Base-by-base conservation (phyloP, 495 filamentous ascomycete genomes). In the Cercophora scortea region DNA sequence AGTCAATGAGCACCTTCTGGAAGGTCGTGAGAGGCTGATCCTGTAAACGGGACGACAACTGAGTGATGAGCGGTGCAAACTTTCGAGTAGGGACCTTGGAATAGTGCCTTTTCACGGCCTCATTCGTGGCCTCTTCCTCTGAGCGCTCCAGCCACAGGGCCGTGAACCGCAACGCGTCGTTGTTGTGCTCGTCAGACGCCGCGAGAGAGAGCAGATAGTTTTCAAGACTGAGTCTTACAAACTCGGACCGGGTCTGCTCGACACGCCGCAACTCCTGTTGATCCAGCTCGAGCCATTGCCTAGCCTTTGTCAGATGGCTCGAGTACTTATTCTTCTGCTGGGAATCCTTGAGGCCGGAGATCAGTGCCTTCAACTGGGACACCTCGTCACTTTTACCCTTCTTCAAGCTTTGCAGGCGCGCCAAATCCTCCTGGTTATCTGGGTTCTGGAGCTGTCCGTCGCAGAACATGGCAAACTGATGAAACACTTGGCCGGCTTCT, bases 381-480 rank as follows among this genome's bases (percentile, higher is more conserved):
- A 95, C 78, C 65, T 96, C 89, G 43, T 80, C 78, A 57, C 84
- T 82, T 66, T 96, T 95, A 47, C 83, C 85, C 57, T 89, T 76
- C 57, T 85, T 84, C 25, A 97, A 74, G 57, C 83, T 88, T 60
- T 88, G 76, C 36, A 95, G 77, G 12, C 93, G 85, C 42, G 82
- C 78, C 54, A 94, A 82, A 55, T 99, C 93, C 62, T 96, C 90
- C 16, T 89, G 69, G 47, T 83, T 82, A 48, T 91, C 89, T 2
- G 83, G 79, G 61, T 90, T 92, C 53, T 94, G 83, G 11, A 97
- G 73, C 62, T 97, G 93, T 56, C 86, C 83, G 64, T 99, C 92
- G 63, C 93, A 99, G 60, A 96, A 99, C 49, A 81, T 80, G 49
- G 93, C 93, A 65, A 96, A 97, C 55, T 93, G 87, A 64, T 96